Evolutionary conservation across 345 rosid species (phyloP), one percentile per base, ranked within the genome.

Genomic region (Pseudoturritis turrita): DNA sequence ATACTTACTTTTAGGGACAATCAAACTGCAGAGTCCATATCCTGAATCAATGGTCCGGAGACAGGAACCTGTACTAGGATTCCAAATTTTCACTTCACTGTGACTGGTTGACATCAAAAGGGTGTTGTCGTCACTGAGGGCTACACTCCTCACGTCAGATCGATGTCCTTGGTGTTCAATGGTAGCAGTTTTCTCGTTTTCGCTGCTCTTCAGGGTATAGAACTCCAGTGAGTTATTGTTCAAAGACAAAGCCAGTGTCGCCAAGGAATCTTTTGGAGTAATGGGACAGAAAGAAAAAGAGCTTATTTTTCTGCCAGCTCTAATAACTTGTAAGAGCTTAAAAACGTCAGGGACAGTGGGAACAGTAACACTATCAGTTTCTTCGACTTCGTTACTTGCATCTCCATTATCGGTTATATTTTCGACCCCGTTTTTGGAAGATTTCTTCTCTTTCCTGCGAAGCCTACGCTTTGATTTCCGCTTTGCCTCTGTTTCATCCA

Each of bases 81-180:
- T 94, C 99, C 99, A 94, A 69, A 94, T 75, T 78, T 91, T 94
- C 17, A 89, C 88, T 35, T 96, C 86, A 78, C 84, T 85, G 84
- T 94, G 96, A 81, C 99, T 91, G 8, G 97, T 94, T 78, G 99
- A 91, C 96, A 94, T 82, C 81, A 94, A 79, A 71, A 91, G 87
- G 33, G 83, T 84, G 80, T 84, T 94, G 76, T 94, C 97, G 60
- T 89, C 81, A 78, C 93, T 91, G 71, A 94, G 96, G 53, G 97
- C 80, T 58, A 91, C 82, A 61, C 99, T 94, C 78, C 99, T 88
- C 73, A 94, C 88, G 71, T 86, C 97, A 68, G 97, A 87, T 52
- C 99, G 91, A 75, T 94, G 96, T 58, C 99, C 99, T 47, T 88
- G 90, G 26, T 89, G 92, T 63, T 94, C 99, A 80, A 94, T 88